A percentile compares a stretch with the other conserved stretches of the same genome.
Conservation (phyloP, 257 asterid genomes). For the Solanum megistacrolobum region DNA sequence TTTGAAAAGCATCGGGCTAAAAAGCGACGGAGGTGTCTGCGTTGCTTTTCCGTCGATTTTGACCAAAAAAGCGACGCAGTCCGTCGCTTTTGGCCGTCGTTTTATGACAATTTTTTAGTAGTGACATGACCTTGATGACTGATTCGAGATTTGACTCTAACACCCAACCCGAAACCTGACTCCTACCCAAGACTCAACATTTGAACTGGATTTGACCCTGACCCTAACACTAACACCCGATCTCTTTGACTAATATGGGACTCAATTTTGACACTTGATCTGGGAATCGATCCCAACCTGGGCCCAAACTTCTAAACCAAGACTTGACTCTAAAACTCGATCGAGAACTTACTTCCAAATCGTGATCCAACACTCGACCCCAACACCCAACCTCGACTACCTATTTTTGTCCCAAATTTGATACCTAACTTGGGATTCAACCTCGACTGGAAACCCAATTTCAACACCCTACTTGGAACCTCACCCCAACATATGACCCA, state of each 20-base stretch:
- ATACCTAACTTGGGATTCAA: not conserved
- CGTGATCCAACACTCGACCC: not conserved
- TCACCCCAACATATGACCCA: not conserved
- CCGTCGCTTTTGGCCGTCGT: too few species aligned
- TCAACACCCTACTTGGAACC: not conserved
- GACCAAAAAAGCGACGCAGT: too few species aligned
- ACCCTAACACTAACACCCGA: not conserved
- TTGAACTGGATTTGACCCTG: not conserved
- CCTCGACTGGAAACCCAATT: not conserved
- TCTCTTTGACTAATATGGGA: not conserved
- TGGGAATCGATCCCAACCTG: not conserved
- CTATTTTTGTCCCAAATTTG: not conserved
- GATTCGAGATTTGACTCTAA: not conserved
- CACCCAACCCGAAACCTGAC: not conserved
- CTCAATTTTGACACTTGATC: not conserved
- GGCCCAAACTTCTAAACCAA: not conserved
- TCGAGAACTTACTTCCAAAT: not conserved
- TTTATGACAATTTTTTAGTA: too few species aligned
- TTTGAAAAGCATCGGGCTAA: too few species aligned
- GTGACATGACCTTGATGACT: not conserved
- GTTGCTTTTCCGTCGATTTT: too few species aligned
- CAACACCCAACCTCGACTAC: not conserved
- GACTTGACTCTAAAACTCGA: not conserved
- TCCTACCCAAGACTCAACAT: not conserved
- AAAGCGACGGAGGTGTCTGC: too few species aligned